Evolutionary conservation across 1,139 yeast species (phyloP), one percentile per base, ranked within the genome.

Genomic region (Diutina scorzettiae): DNA sequence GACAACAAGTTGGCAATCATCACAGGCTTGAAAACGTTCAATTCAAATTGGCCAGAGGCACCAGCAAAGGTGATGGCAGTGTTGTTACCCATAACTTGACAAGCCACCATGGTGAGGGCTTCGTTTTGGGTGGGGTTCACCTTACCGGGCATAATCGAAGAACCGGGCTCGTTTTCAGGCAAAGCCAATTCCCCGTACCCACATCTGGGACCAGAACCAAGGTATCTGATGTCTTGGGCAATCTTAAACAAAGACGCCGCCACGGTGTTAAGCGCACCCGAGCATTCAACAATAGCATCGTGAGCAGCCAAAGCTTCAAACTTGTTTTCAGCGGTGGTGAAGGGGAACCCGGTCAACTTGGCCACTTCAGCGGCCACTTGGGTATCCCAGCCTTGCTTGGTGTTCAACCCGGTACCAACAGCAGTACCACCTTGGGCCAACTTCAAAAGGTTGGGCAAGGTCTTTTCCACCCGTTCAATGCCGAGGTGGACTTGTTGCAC

Each of bases 351-450:
- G 43, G 97, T 86, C 62, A 86, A 75, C 53, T 76, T 73, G 46
- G 93, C 63, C 37, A 87, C 93, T 58, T 80, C 75, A 46, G 71
- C 76, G 47, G 96, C 95, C 51, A 91, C 76, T 55, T 82, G 78
- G 52, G 69, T 78, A 56, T 87, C 95, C 61, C 84, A 91, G 17
- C 97, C 97, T 59, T 76, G 76, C 58, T 64, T 81, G 64, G 98
- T 89, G 77, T 91, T 91, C 53, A 91, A 76, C 50, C 98, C 98
- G 45, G 98, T 91, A 54, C 98, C 98, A 45, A 91, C 98, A 47
- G 98, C 98, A 50, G 98, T 91, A 66, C 98, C 98, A 68, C 98
- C 98, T 72, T 91, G 98, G 43, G 98, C 98, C 55, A 91, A 76
- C 58, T 62, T 77, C 57, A 81, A 73, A 60, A 91, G 73, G 62